Base-by-base conservation (phyloP, 129 eudicot species). In the Helianthus annuus region DNA sequence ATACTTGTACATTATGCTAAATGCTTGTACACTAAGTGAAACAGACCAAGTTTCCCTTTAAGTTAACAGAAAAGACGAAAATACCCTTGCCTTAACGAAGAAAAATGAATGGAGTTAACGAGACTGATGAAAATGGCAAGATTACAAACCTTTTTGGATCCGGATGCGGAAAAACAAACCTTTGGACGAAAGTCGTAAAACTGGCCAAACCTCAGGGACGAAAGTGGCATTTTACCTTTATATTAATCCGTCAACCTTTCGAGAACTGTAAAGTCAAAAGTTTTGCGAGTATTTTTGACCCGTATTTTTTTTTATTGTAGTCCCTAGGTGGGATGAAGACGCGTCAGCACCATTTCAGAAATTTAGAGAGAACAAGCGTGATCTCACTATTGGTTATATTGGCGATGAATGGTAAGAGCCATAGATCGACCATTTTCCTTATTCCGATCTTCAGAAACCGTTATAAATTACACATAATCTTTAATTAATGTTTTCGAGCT, bases 381-480 rank as follows among this genome's bases (percentile, higher is more conserved):
- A 61, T 48, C 38, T 77, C 39, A 80, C 58, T 53, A 88, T 94
- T 72, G 97, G 97, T 39, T 78, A 94, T 75, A 77, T 90, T 49
- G 93, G 81, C 19, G 97, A 94, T 78, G 96, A 94, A 52, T 90
- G 99, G 99, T 90, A 67, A 88, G 97, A 88, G 97, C 83, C 53
- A 14, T 7, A 22, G 3, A 10, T 34, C 1, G 12, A 63, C 39
- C 27, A 38, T 79, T 58, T 46, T 5, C 0, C 0, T 27, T 10
- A 10, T 72, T 16, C 6, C 38, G n/a, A 14, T 36, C 0, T 32
- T 72, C 27, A 38, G 60, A 22, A 10, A 11, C 12, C 7, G 46
- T 49, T 59, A 16, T 49, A 49, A 4, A 36, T 54, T 7, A 22
- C 12, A 5, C 16, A n/a, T 64, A 5, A 56, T 12, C 7, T 1